Evolutionary conservation across 306 rosid species (phyloP).

Genomic region (Astragalus glycyphyllos): DNA sequence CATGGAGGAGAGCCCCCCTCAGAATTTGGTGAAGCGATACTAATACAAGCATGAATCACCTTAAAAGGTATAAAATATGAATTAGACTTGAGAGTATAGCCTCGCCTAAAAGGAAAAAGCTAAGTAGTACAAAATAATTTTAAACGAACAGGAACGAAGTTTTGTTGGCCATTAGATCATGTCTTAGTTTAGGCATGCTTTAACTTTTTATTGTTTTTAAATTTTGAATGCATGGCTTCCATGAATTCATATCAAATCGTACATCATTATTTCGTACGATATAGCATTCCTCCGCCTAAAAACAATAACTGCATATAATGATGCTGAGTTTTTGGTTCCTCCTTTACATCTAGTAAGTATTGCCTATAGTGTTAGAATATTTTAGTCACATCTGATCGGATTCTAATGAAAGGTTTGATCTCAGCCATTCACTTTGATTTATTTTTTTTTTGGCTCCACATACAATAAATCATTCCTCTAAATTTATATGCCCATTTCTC

Average conservation of each 20-base stretch:
- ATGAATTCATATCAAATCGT: too few relatives aligned
- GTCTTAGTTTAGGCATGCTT: too few relatives aligned
- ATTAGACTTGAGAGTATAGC: constrained; percentile 25
- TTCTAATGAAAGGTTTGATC: constrained; percentile 9
- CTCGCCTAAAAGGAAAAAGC: background rate
- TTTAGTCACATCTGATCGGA: background rate
- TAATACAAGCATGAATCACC: constrained; percentile 12
- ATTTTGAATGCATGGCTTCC: too few relatives aligned
- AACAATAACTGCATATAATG: constrained; percentile 19
- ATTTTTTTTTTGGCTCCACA: background rate
- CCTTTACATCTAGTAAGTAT: constrained; percentile 30
- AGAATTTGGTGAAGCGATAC: constrained; percentile 22
- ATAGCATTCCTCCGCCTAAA: background rate
- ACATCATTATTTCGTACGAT: too few relatives aligned
- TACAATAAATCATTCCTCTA: background rate
- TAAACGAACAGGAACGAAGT: too few relatives aligned
- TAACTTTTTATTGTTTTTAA: too few relatives aligned
- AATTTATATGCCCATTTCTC: constrained; percentile 24
- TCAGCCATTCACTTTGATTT: background rate
- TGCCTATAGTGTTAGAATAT: constrained; percentile 4
- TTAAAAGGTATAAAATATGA: background rate
- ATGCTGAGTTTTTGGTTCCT: constrained; percentile 17
- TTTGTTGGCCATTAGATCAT: too few relatives aligned
- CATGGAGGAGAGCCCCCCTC: constrained; percentile 33
- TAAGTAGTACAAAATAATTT: too few relatives aligned